Percentiles rank a stretch among this genome's conserved stretches.
Evolutionary conservation across 2,329 filamentous ascomycete genomes (phyloP).

Genomic region (Apiospora hydei): DNA sequence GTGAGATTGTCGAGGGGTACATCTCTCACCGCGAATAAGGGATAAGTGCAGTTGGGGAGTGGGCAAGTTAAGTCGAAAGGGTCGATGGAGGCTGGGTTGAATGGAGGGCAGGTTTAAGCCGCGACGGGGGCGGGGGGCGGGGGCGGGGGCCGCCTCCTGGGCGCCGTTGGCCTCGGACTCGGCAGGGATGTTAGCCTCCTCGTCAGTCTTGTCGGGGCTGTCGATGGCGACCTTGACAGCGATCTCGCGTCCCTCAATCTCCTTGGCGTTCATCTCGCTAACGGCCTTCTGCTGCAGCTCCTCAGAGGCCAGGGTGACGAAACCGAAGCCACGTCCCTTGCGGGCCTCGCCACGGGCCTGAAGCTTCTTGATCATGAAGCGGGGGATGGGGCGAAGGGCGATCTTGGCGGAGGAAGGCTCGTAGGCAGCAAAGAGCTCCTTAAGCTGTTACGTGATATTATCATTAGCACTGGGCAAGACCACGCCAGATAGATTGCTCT

Average conservation of each 20-base stretch:
- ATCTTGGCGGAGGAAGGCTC: slow-evolving; percentile 96
- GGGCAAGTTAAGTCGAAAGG: slow-evolving; percentile 31
- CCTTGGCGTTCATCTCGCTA: slow-evolving; percentile 98
- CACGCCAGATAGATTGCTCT: slow-evolving; percentile 37
- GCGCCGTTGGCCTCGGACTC: slow-evolving; percentile 52
- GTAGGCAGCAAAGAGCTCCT: slow-evolving; percentile 95
- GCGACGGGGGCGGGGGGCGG: slow-evolving; percentile 46
- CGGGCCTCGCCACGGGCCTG: slow-evolving; percentile 96
- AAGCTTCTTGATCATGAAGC: slow-evolving; percentile 99
- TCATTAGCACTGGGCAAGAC: background rate
- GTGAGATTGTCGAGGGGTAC: background rate
- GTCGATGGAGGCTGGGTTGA: background rate
- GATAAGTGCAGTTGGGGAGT: slow-evolving; percentile 24
- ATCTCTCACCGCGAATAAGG: slow-evolving; percentile 35
- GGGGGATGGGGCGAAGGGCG: slow-evolving; percentile 95
- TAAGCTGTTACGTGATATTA: slow-evolving; percentile 70
- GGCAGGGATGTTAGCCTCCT: slow-evolving; percentile 73
- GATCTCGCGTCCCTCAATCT: slow-evolving; percentile 98
- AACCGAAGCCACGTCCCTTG: slow-evolving; percentile 99
- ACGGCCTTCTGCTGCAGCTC: slow-evolving; percentile 98
- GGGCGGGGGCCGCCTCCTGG: slow-evolving; percentile 48
- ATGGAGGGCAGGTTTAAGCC: slow-evolving; percentile 36
- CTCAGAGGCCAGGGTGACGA: slow-evolving; percentile 94
- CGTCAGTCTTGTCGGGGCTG: slow-evolving; percentile 93
- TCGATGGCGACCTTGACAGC: slow-evolving; percentile 99